Base-by-base conservation (phyloP, 2,329 filamentous ascomycete species). In the Dryadomyces quercus-mongolicae region DNA sequence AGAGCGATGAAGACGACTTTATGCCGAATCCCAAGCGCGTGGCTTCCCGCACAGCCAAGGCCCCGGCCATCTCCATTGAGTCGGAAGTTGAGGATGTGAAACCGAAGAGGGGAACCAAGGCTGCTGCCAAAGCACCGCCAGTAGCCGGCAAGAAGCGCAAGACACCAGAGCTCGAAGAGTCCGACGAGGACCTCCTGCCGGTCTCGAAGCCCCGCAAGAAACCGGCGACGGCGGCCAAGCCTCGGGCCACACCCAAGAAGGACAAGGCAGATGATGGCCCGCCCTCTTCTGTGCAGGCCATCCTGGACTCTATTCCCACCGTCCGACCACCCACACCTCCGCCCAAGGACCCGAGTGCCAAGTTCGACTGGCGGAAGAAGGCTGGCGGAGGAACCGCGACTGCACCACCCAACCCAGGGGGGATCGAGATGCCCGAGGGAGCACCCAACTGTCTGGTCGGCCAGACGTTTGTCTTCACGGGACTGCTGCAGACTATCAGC, bases 401-500 rank as follows among this genome's bases (percentile, higher is more conserved):
- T 2, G 80, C 82, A 20, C 80, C 88, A 18, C 79, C 81, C 8
- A 77, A 78, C 50, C 74, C 79, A 21, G 82, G 81, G 12, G 71
- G 76, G 10, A 81, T 75, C 34, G 88, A 95, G 16, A 71, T 96
- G 51, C 93, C 93, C 0, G 78, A 81, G 20, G 93, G 93, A 8
- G 83, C 84, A 52, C 88, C 93, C 12, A 94, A 96, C 62, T 98
- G 93, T 65, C 78, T 98, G 54, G 84, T 84, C 54, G 93, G 94
- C 0, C 75, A 97, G 54, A 86, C 82, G 0, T 98, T 98, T 64
- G 93, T 98, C 31, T 98, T 98, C 63, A 98, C 94, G 0, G 93
- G 93, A 22, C 77, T 96, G 22, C 74, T 97, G 43, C 80, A 87
- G 57, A 84, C 80, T 0, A 79, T 97, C 55, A 84, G 86, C 47